A percentile compares a stretch with the other conserved stretches of the same genome.
phyloP scores from a whole-genome alignment of 2,329 filamentous ascomycete species.

The Cordyceps fumosorosea region DNA sequence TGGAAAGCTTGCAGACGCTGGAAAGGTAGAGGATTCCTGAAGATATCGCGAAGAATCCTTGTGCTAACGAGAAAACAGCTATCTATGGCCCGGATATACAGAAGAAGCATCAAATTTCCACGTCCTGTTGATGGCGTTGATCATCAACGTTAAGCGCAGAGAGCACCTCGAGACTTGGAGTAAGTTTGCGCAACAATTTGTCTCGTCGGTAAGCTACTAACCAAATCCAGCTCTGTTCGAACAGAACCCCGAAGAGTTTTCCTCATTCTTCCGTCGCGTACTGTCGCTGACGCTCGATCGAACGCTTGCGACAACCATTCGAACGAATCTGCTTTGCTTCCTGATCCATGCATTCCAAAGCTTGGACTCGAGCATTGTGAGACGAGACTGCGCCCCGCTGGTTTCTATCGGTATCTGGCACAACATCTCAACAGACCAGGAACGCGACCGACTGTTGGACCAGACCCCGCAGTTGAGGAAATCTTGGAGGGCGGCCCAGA shows the following conservation, averaged over 20 bases:
- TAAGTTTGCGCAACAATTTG: slow-evolving; percentile 31
- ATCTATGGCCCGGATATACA: slow-evolving; percentile 89
- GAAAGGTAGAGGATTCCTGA: slow-evolving; percentile 56
- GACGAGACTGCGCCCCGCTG: slow-evolving; percentile 92
- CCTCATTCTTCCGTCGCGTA: slow-evolving; percentile 79
- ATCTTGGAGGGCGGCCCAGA: slow-evolving; percentile 80
- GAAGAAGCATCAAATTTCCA: slow-evolving; percentile 89
- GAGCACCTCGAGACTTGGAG: slow-evolving; percentile 86
- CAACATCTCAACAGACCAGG: slow-evolving; percentile 72
- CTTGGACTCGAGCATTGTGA: slow-evolving; percentile 77
- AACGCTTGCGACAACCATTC: slow-evolving; percentile 58
- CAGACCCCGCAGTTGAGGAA: slow-evolving; percentile 72
- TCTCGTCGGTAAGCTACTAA: slow-evolving; percentile 15
- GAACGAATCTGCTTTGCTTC: slow-evolving; percentile 81
- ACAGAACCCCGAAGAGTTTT: slow-evolving; percentile 74
- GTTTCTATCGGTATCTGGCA: slow-evolving; percentile 97
- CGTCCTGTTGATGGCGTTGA: slow-evolving; percentile 75
- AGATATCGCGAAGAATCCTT: not conserved
- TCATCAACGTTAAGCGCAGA: slow-evolving; percentile 81
- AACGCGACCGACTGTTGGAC: slow-evolving; percentile 66
- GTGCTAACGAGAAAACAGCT: slow-evolving; percentile 45
- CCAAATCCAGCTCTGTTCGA: slow-evolving; percentile 60
- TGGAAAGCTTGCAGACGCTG: slow-evolving; percentile 86
- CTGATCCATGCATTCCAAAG: slow-evolving; percentile 91
- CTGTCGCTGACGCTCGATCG: slow-evolving; percentile 77